Conservation (phyloP, 1,284 basidiomycete species). For the Trametes sp. region DNA sequence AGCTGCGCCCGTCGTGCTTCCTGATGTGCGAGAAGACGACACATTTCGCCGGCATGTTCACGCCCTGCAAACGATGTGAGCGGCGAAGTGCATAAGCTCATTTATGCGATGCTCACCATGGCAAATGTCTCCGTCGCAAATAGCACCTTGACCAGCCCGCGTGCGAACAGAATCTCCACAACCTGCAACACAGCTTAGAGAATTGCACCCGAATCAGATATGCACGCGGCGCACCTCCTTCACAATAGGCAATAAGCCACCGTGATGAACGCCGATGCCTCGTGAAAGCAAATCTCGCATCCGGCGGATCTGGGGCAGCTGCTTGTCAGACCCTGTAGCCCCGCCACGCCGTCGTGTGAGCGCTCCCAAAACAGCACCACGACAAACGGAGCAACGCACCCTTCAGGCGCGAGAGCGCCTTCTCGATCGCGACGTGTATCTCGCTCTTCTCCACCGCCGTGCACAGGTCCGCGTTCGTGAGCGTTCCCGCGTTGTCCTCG, state of each 20-base stretch:
- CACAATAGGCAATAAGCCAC: constrained; percentile 94
- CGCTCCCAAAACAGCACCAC: background rate
- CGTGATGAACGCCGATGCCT: constrained; percentile 98
- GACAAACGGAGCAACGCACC: constrained; percentile 54
- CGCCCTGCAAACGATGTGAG: constrained; percentile 66
- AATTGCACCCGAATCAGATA: background rate
- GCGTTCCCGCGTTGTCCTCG: constrained; percentile 93
- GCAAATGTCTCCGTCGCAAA: constrained; percentile 99
- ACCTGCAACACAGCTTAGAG: constrained; percentile 56
- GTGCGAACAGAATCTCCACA: constrained; percentile 95
- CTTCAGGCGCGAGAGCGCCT: constrained; percentile 90
- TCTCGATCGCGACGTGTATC: constrained; percentile 94
- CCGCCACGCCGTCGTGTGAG: background rate
- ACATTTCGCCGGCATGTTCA: constrained; percentile 99
- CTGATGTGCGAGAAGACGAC: constrained; percentile 96
- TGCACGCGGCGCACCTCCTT: constrained; percentile 76
- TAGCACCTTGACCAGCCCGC: constrained; percentile 95
- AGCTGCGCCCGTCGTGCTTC: constrained; percentile 95
- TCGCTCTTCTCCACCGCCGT: constrained; percentile 94
- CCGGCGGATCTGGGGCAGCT: constrained; percentile 92
- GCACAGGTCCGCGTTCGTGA: constrained; percentile 91
- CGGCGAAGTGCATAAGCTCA: background rate
- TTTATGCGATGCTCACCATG: constrained; percentile 71
- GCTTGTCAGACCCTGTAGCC: constrained; percentile 82
- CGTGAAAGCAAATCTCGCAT: constrained; percentile 93